Percentiles rank a stretch among this genome's conserved stretches.
Evolutionary conservation across 192 early-diverging fungal species (phyloP).

Genomic region (Globomyces pollinis-pini): DNA sequence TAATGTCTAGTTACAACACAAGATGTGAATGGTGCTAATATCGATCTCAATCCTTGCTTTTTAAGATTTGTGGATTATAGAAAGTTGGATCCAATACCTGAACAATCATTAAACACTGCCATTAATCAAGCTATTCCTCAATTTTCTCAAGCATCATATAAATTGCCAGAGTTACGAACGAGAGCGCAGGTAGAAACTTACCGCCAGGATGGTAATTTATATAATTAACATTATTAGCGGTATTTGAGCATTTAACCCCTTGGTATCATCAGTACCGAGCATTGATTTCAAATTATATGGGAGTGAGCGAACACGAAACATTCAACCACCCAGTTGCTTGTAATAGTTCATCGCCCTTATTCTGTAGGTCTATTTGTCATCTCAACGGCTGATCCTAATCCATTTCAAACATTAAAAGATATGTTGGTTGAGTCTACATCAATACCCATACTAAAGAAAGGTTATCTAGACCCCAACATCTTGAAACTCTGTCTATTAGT

Average conservation of each 20-base stretch:
- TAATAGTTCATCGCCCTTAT: conserved; percentile 13
- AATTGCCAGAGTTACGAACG: conserved; percentile 27
- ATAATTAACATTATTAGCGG: conserved; percentile 16
- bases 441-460: conserved; percentile 51
- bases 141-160: not conserved
- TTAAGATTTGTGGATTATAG: not conserved
- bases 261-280: conserved; percentile 79
- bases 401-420: conserved; percentile 56
- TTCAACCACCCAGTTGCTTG: conserved; percentile 93
- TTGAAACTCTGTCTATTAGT: conserved; percentile 78
- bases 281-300: conserved; percentile 49
- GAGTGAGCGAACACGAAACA: conserved; percentile 80
- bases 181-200: conserved; percentile 39
- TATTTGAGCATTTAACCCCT: conserved; percentile 57
- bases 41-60: not conserved
- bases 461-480: conserved; percentile 71
- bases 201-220: conserved; percentile 28
- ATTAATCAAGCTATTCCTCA: not conserved
- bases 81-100: not conserved
- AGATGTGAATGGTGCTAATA: not conserved
- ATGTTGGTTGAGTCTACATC: conserved; percentile 32
- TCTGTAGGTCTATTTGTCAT: conserved; percentile 39
- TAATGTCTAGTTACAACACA: not conserved
- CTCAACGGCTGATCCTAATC: conserved; percentile 67
- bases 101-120: conserved; percentile 1